These are phyloP conservation scores for Scedosporium minutisporum DNA, from an alignment of 2,329 filamentous ascomycete genomes.

Conservation along the genomic window DNA sequence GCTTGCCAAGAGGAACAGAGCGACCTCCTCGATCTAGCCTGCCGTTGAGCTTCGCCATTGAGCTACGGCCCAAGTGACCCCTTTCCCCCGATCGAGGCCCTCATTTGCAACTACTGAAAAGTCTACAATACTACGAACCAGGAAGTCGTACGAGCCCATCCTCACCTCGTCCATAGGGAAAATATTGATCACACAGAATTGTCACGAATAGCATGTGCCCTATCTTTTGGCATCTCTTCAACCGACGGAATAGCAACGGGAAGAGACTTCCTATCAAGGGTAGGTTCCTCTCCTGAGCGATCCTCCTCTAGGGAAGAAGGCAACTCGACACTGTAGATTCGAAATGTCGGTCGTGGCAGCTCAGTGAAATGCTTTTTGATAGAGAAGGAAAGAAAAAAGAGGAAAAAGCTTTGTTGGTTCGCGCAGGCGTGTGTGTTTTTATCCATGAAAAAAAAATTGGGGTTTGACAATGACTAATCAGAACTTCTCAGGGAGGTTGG, in stretches of 20 bases:
- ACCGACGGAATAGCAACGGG: conserved; percentile 29
- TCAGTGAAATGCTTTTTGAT: conserved; percentile 56
- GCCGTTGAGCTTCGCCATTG: too few species aligned
- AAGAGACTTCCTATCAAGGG: conserved; percentile 51
- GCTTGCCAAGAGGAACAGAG: too few species aligned
- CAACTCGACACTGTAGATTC: conserved; percentile 52
- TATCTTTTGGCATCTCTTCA: conserved; percentile 49
- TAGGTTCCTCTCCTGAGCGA: conserved; percentile 45
- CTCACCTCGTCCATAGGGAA: too few species aligned
- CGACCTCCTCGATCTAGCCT: too few species aligned
- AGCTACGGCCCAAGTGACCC: too few species aligned
- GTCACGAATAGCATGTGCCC: conserved; percentile 36
- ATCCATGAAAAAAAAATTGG: not conserved
- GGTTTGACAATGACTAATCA: conserved; percentile 1
- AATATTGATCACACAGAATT: too few species aligned
- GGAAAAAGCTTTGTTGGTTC: conserved; percentile 21
- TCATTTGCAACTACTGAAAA: too few species aligned
- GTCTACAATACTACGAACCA: too few species aligned
- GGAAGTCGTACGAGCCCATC: too few species aligned
- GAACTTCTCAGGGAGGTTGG: too few species aligned
- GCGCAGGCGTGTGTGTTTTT: not conserved
- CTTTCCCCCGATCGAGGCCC: too few species aligned
- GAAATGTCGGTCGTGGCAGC: conserved; percentile 55
- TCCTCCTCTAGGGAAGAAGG: conserved; percentile 40
- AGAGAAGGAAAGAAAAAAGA: conserved; percentile 31